These are phyloP conservation scores for Rheum nobile DNA, from an alignment of 148 eudicot genomes.

Conservation along the genomic window DNA sequence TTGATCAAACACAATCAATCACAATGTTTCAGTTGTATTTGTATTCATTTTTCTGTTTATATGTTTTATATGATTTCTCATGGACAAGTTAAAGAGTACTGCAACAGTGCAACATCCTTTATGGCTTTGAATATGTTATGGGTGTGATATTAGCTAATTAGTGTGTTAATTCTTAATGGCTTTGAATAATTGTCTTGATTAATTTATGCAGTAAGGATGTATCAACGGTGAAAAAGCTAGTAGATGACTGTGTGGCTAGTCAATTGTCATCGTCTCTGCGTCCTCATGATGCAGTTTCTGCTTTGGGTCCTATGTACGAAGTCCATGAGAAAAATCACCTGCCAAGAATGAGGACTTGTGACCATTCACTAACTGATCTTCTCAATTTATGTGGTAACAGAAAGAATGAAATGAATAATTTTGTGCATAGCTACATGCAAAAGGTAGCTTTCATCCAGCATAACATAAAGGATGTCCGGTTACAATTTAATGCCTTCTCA, in stretches of 20 bases:
- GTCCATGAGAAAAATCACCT: conserved; percentile 73
- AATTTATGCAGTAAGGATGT: conserved; percentile 71
- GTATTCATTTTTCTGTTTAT: neutral
- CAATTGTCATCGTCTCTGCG: conserved; percentile 66
- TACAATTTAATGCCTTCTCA: conserved; percentile 78
- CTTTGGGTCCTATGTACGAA: conserved; percentile 91
- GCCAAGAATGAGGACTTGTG: conserved; percentile 76
- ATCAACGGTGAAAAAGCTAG: conserved; percentile 60
- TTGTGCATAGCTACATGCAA: conserved; percentile 91
- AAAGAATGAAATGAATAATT: conserved; percentile 77
- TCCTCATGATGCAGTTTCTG: conserved; percentile 98
- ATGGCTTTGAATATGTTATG: neutral
- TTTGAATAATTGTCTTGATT: neutral
- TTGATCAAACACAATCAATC: too few relatives aligned
- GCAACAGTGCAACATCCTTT: neutral
- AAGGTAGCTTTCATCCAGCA: conserved; percentile 84
- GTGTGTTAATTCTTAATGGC: neutral
- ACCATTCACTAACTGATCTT: conserved; percentile 50
- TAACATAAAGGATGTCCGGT: conserved; percentile 72
- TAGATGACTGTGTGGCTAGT: conserved; percentile 57
- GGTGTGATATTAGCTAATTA: neutral
- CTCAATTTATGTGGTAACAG: conserved; percentile 51
- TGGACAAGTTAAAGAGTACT: too few relatives aligned
- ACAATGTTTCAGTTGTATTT: neutral
- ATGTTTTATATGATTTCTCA: neutral